Evolutionary conservation across 306 rosid genomes (phyloP).

Genomic region (Spatholobus suberectus): DNA sequence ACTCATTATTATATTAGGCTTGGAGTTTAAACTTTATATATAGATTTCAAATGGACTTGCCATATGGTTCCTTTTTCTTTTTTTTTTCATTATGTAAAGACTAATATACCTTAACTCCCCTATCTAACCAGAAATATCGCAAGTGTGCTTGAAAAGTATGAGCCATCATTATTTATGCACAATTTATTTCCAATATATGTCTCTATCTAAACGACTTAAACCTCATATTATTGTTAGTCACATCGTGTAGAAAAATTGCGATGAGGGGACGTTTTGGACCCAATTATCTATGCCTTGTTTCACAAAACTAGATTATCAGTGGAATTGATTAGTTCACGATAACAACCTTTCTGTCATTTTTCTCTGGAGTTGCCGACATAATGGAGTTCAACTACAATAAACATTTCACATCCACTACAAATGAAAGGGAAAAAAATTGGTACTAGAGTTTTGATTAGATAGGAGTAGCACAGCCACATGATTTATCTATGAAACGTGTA

Average conservation of each 20-base stretch:
- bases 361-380: constrained; percentile 42
- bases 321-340: constrained; percentile 14
- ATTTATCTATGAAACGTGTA: neutral
- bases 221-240: constrained; percentile 21
- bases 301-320: neutral
- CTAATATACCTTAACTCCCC: neutral
- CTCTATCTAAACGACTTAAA: neutral
- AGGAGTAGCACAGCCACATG: constrained; percentile 17
- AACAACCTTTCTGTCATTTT: constrained; percentile 40
- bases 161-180: neutral
- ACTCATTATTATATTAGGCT: neutral
- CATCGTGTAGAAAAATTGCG: constrained; percentile 7
- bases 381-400: neutral
- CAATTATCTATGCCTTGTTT: constrained; percentile 9
- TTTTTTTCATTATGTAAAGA: neutral
- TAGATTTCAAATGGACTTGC: neutral
- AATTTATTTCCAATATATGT: constrained; percentile 1
- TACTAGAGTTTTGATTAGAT: constrained; percentile 26
- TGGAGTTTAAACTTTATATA: neutral
- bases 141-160: constrained; percentile 6
- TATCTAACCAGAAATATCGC: neutral
- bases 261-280: neutral
- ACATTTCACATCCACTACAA: constrained; percentile 32
- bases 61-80: neutral
- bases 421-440: neutral